phyloP scores from a whole-genome alignment of 139 green algal species.

The Tetradesmus lagerheimii region DNA sequence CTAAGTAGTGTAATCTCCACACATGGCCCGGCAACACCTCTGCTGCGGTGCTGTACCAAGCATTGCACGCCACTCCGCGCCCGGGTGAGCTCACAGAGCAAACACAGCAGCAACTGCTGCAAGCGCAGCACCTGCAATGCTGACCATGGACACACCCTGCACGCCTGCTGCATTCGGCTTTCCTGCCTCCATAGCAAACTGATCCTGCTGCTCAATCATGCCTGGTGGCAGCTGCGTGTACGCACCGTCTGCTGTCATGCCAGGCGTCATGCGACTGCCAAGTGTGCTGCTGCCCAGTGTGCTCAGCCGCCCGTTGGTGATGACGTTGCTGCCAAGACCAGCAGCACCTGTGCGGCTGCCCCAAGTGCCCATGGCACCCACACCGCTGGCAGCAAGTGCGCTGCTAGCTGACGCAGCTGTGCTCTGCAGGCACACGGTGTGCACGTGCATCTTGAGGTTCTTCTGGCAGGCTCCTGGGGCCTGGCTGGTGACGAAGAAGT shows the following conservation, averaged over 20 bases:
- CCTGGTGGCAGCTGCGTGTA: constrained; percentile 4
- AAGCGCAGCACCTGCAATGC: neutral
- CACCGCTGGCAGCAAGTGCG: neutral
- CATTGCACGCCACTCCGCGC: neutral
- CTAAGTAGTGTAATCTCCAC: neutral
- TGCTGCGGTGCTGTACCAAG: neutral
- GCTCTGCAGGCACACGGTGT: constrained; percentile 23
- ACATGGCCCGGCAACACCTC: neutral
- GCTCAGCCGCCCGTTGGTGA: neutral
- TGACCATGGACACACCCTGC: neutral
- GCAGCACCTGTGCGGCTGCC: neutral
- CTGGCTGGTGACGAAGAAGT: constrained; percentile 46
- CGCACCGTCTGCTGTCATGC: neutral
- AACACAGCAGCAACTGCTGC: neutral
- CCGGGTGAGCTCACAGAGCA: neutral
- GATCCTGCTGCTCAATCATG: neutral
- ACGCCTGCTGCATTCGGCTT: neutral
- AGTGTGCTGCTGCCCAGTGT: neutral
- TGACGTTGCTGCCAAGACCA: neutral
- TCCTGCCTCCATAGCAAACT: neutral
- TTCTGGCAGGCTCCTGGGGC: neutral
- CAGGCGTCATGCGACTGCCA: neutral
- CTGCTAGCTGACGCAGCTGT: neutral
- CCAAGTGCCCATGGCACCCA: neutral
- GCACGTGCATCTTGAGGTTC: constrained; percentile 44